A percentile compares a stretch with the other conserved stretches of the same genome.
Conservation (phyloP, 306 rosid genomes). For the Prunus persica region Prunus_persica_NCBIv2 NC_034016.1:11264001-11264500, state of each 20-base stretch:
- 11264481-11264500: no score
- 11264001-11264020: slow-evolving; percentile 28
- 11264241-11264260: background rate
- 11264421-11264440: no score
- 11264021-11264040: slow-evolving; percentile 47
- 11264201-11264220: background rate
- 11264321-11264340: no score
- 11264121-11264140: slow-evolving; percentile 56
- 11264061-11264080: slow-evolving; percentile 99
- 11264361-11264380: no score
- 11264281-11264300: no score
- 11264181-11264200: background rate
- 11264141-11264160: slow-evolving; percentile 7
- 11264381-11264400: no score
- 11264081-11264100: slow-evolving; percentile 99
- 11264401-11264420: no score
- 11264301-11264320: no score
- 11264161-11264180: background rate
- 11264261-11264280: no score
- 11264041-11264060: slow-evolving; percentile 93
- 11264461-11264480: no score
- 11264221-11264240: background rate
- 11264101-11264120: slow-evolving; percentile 93
- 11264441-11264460: no score
- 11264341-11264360: no score